These are phyloP conservation scores for Penicillium sp. DNA, from an alignment of 2,329 filamentous ascomycete species.

Conservation along the genomic window DNA sequence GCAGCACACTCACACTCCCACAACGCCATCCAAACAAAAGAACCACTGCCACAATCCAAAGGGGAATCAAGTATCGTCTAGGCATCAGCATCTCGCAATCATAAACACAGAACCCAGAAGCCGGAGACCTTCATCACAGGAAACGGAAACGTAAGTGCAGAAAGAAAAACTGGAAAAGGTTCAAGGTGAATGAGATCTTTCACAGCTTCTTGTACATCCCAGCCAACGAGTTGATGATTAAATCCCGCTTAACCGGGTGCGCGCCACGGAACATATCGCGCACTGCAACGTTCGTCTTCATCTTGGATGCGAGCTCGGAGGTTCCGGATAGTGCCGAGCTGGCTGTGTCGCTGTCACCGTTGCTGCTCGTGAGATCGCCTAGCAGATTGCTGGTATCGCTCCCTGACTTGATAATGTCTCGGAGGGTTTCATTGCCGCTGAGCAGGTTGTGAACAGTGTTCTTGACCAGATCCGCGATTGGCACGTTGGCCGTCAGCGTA, in stretches of 20 bases:
- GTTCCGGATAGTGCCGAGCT: neutral
- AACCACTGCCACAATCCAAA: conserved; percentile 1
- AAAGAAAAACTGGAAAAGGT: neutral
- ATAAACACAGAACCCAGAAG: neutral
- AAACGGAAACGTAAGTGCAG: neutral
- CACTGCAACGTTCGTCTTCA: conserved; percentile 9
- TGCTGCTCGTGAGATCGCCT: neutral
- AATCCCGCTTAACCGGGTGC: neutral
- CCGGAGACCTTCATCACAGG: neutral
- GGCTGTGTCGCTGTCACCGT: neutral
- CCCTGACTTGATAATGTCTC: conserved; percentile 5
- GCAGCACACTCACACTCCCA: neutral
- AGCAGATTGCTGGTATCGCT: conserved; percentile 7
- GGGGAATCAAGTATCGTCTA: conserved; percentile 9
- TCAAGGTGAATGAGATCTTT: neutral
- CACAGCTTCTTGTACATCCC: conserved; percentile 2
- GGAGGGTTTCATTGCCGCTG: conserved; percentile 13
- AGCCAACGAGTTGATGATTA: neutral
- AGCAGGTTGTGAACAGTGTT: conserved; percentile 31
- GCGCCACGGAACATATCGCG: conserved; percentile 1
- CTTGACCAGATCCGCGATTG: conserved; percentile 25
- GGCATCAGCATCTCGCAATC: neutral
- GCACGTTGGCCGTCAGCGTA: conserved; percentile 29
- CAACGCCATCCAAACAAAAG: neutral
- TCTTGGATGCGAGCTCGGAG: conserved; percentile 1